phyloP scores from a whole-genome alignment of 1,284 basidiomycete genomes.

The Microbotryum intermedium region DNA sequence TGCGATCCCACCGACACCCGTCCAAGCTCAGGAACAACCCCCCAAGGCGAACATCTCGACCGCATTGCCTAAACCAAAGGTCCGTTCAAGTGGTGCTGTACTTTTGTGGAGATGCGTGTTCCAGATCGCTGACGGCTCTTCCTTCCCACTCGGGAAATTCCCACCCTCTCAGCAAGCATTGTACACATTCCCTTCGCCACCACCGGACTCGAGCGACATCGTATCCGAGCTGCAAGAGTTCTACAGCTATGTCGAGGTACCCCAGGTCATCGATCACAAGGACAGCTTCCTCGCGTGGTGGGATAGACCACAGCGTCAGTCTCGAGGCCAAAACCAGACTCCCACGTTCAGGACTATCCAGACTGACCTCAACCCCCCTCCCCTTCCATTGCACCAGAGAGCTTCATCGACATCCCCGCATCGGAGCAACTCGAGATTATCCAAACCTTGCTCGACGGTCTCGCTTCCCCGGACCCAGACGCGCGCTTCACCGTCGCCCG shows the following conservation, averaged over 20 bases:
- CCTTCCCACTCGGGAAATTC: background rate
- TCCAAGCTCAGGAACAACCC: no score
- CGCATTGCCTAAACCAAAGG: no score
- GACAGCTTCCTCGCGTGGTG: slow-evolving; percentile 23
- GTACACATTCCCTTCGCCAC: slow-evolving; percentile 33
- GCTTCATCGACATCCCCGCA: slow-evolving; percentile 5
- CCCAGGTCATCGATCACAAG: slow-evolving; percentile 61
- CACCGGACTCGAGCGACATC: slow-evolving; percentile 76
- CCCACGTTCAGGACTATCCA: slow-evolving; percentile 6
- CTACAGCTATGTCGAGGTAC: slow-evolving; percentile 94
- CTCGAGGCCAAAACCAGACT: no score
- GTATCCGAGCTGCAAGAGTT: slow-evolving; percentile 97
- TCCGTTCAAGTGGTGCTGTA: no score
- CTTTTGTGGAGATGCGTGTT: no score
- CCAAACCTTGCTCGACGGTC: slow-evolving; percentile 67
- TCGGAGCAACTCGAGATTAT: slow-evolving; percentile 44
- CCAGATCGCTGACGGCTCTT: no score
- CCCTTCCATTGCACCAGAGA: slow-evolving; percentile 11
- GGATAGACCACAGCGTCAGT: slow-evolving; percentile 20
- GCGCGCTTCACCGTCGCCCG: slow-evolving; percentile 78
- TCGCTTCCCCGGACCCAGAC: slow-evolving; percentile 76
- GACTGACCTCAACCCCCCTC: background rate
- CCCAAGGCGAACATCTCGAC: no score
- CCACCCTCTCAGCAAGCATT: slow-evolving; percentile 10
- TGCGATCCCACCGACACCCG: no score